Evolutionary conservation across 2,329 filamentous ascomycete genomes (phyloP).

Genomic region (Lecanicillium sp.): DNA sequence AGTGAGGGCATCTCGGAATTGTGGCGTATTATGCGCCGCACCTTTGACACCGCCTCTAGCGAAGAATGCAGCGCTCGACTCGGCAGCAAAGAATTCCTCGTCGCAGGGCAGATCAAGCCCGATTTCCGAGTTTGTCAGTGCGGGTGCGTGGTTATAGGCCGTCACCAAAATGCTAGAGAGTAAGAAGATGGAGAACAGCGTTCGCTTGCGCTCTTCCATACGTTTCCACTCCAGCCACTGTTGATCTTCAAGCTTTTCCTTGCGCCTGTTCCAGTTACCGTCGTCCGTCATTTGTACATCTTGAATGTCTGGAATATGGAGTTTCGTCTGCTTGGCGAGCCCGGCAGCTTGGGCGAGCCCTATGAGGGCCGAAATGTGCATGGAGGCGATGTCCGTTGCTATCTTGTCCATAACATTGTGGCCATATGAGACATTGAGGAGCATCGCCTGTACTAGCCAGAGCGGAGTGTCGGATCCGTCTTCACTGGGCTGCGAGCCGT

Average conservation of each 20-base stretch:
- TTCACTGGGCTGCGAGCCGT: constrained; percentile 45
- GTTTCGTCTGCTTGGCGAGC: constrained; percentile 43
- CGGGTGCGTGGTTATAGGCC: constrained; percentile 86
- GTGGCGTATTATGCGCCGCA: constrained; percentile 62
- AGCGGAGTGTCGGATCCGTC: constrained; percentile 69
- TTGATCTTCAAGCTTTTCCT: constrained; percentile 47
- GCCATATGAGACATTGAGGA: constrained; percentile 91
- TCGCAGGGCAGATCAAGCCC: constrained; percentile 83
- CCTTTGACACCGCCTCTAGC: constrained; percentile 65
- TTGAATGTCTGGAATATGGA: constrained; percentile 37
- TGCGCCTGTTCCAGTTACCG: constrained; percentile 36
- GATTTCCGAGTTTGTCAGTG: constrained; percentile 91
- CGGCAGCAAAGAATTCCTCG: constrained; percentile 82
- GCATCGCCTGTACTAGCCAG: constrained; percentile 95
- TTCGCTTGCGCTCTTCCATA: constrained; percentile 85
- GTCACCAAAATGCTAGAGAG: constrained; percentile 86
- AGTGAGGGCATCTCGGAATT: constrained; percentile 76
- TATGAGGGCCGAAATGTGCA: constrained; percentile 83
- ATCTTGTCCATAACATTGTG: constrained; percentile 91
- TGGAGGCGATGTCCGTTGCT: constrained; percentile 84
- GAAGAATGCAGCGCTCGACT: constrained; percentile 74
- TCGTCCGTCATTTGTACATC: constrained; percentile 53
- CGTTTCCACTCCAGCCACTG: constrained; percentile 88
- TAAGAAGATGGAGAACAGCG: constrained; percentile 83
- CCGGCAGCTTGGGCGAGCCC: constrained; percentile 88